Conservation (phyloP, 2,329 filamentous ascomycete genomes). For the Pseudonectria buxi region DNA sequence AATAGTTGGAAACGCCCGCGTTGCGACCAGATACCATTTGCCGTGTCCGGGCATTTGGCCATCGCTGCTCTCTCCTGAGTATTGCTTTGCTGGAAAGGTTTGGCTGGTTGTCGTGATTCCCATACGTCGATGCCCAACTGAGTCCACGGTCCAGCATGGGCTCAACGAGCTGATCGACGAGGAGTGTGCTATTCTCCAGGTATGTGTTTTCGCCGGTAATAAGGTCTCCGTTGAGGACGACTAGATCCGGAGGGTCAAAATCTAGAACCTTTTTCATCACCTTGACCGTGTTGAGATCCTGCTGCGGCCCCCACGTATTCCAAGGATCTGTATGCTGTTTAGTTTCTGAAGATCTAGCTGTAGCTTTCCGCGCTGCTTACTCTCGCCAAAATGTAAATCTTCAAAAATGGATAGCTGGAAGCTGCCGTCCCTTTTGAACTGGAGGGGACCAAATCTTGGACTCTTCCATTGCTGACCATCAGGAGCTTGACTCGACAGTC, state of each 20-base stretch:
- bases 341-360: background rate
- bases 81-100: constrained; percentile 30
- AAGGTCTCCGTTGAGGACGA: constrained; percentile 63
- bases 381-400: constrained; percentile 14
- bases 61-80: constrained; percentile 18
- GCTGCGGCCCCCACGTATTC: constrained; percentile 23
- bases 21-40: constrained; percentile 13
- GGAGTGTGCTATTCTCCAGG: constrained; percentile 42
- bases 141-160: constrained; percentile 48
- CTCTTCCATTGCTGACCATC: too few species aligned
- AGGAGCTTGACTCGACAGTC: too few species aligned
- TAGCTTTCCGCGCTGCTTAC: constrained; percentile 1
- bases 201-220: constrained; percentile 59
- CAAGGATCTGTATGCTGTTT: background rate
- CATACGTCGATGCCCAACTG: constrained; percentile 60
- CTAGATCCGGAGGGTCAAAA: constrained; percentile 40
- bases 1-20: constrained; percentile 36
- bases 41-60: constrained; percentile 15
- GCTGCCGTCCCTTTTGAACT: constrained; percentile 7
- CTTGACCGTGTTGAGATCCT: constrained; percentile 29
- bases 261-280: constrained; percentile 31
- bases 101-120: constrained; percentile 58
- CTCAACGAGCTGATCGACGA: constrained; percentile 50
- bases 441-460: constrained; percentile 4
- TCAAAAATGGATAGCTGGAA: constrained; percentile 15